These are phyloP conservation scores for Boletus edulis DNA, from an alignment of 768 basidiomycete genomes.

Conservation along the genomic window DNA sequence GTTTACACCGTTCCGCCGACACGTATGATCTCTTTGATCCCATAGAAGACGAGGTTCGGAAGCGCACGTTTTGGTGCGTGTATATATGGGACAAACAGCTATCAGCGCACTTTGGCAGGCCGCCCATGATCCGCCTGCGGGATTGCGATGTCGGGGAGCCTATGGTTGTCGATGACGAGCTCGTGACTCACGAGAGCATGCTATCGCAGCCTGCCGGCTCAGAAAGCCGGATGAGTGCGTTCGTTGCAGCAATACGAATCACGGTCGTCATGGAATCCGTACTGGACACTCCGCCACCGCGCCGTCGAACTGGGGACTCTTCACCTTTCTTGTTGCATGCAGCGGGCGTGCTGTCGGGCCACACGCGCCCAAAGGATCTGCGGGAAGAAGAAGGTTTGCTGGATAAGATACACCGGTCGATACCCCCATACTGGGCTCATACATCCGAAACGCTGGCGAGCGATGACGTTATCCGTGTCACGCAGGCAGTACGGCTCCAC, in stretches of 20 bases:
- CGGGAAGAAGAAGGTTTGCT: constrained; percentile 78
- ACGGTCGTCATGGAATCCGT: constrained; percentile 89
- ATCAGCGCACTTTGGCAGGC: constrained; percentile 83
- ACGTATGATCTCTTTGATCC: constrained; percentile 85
- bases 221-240: constrained; percentile 78
- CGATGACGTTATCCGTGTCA: constrained; percentile 85
- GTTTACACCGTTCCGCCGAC: constrained; percentile 84
- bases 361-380: constrained; percentile 59
- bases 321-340: constrained; percentile 80
- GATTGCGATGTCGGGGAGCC: constrained; percentile 94
- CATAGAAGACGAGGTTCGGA: constrained; percentile 88
- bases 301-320: constrained; percentile 53
- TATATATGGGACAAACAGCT: constrained; percentile 97
- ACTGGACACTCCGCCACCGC: constrained; percentile 73
- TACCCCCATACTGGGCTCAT: constrained; percentile 80
- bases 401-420: constrained; percentile 70
- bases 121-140: constrained; percentile 79
- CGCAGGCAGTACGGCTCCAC: constrained; percentile 83
- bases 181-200: constrained; percentile 72
- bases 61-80: constrained; percentile 95
- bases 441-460: constrained; percentile 76
- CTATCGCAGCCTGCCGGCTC: constrained; percentile 65
- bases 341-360: constrained; percentile 62
- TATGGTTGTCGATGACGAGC: constrained; percentile 83
- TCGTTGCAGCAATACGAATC: constrained; percentile 71